Conservation (phyloP, 768 basidiomycete genomes). For the Lactifluus hygrophoroides region DNA sequence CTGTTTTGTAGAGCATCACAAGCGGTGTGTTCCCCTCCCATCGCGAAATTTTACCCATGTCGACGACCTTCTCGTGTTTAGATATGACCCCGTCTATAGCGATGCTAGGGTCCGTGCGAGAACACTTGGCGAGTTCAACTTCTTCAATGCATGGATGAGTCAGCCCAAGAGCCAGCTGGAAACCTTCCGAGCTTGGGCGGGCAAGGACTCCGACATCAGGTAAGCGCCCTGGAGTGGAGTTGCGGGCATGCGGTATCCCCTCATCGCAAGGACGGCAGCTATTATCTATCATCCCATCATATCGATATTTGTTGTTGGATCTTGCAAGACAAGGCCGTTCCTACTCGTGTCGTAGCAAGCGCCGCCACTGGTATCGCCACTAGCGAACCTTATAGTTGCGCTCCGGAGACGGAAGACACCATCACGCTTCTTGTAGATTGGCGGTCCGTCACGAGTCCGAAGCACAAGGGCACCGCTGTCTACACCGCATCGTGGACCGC, state of each 20-base stretch:
- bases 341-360: constrained; percentile 83
- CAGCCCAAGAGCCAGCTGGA: constrained; percentile 93
- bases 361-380: constrained; percentile 90
- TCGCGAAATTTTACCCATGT: background rate
- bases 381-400: constrained; percentile 80
- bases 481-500: constrained; percentile 96
- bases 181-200: constrained; percentile 94
- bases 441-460: constrained; percentile 69
- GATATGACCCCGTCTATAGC: constrained; percentile 86
- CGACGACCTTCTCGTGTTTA: constrained; percentile 21
- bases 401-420: constrained; percentile 83
- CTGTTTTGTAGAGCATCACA: constrained; percentile 98
- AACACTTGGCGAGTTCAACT: constrained; percentile 84
- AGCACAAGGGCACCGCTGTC: constrained; percentile 77
- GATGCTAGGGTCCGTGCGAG: constrained; percentile 77
- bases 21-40: constrained; percentile 41
- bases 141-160: constrained; percentile 96
- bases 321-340: constrained; percentile 62
- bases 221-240: constrained; percentile 22
- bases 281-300: constrained; percentile 93
- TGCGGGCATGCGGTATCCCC: background rate
- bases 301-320: constrained; percentile 88
- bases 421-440: constrained; percentile 93
- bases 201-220: constrained; percentile 91
- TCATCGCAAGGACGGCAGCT: constrained; percentile 36